phyloP scores from a whole-genome alignment of 139 green algal species.

The Eudorina sp. region DNA sequence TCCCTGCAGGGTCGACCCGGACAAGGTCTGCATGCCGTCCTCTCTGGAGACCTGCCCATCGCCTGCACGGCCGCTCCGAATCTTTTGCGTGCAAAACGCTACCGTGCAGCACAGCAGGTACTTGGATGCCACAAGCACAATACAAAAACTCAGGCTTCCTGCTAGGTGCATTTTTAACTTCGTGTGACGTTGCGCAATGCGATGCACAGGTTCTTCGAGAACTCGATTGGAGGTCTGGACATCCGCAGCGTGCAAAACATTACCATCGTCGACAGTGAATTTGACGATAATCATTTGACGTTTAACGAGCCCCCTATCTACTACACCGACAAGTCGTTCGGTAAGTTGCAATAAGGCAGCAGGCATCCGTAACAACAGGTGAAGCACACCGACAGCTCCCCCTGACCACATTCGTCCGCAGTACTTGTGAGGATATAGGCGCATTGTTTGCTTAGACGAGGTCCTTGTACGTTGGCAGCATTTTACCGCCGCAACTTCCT shows the following conservation, averaged over 20 bases:
- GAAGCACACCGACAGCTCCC: too few species aligned
- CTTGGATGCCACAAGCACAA: background rate
- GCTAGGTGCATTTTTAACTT: background rate
- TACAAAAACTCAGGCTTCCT: background rate
- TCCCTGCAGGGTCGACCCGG: background rate
- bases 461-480: too few species aligned
- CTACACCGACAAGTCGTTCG: background rate
- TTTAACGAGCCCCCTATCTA: background rate
- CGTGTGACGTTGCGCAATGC: background rate
- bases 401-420: too few species aligned
- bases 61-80: background rate
- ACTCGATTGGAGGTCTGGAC: background rate
- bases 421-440: too few species aligned
- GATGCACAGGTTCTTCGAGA: background rate
- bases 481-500: too few species aligned
- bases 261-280: background rate
- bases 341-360: background rate
- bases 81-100: background rate
- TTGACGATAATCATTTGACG: background rate
- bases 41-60: background rate
- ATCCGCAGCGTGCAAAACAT: background rate
- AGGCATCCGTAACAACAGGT: too few species aligned
- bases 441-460: too few species aligned
- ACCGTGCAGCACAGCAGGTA: background rate
- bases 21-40: background rate